Conservation (phyloP, 768 basidiomycete genomes). For the Kwoniella mangroviensis region DNA sequence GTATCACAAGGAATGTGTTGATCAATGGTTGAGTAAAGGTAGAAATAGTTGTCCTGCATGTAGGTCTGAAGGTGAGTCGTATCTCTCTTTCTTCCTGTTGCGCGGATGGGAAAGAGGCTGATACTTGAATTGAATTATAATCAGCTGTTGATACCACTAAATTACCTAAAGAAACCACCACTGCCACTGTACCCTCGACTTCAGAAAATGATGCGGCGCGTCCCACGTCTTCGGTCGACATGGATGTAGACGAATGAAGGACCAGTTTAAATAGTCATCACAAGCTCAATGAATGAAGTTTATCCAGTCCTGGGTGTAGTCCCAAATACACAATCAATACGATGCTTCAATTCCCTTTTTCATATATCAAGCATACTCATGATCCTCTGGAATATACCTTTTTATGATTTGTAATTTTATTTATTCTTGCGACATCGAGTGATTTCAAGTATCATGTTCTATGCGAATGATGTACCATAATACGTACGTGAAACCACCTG, state of each 20-base stretch:
- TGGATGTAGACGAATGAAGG: not conserved
- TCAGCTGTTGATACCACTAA: slow-evolving; percentile 24
- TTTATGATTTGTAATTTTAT: not conserved
- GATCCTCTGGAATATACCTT: not conserved
- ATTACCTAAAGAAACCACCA: not conserved
- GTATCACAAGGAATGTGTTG: slow-evolving; percentile 89
- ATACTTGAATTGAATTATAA: not conserved
- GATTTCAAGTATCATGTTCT: not conserved
- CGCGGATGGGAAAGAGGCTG: not conserved
- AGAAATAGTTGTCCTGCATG: slow-evolving; percentile 92
- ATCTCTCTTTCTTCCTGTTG: not conserved
- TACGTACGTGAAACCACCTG: not conserved
- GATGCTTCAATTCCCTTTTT: not conserved
- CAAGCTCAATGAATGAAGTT: no score
- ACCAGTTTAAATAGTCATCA: no score
- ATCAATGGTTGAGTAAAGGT: slow-evolving; percentile 79
- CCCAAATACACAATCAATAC: not conserved
- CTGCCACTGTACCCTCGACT: not conserved
- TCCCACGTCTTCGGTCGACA: not conserved
- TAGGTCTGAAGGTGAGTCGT: slow-evolving; percentile 61
- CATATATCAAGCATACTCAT: slow-evolving; percentile 3
- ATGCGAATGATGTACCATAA: not conserved
- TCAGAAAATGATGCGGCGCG: not conserved
- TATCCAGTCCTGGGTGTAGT: no score
- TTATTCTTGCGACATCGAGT: not conserved